Evolutionary conservation across 805 yeast genomes (phyloP).

Genomic region (Pichia insulana): DNA sequence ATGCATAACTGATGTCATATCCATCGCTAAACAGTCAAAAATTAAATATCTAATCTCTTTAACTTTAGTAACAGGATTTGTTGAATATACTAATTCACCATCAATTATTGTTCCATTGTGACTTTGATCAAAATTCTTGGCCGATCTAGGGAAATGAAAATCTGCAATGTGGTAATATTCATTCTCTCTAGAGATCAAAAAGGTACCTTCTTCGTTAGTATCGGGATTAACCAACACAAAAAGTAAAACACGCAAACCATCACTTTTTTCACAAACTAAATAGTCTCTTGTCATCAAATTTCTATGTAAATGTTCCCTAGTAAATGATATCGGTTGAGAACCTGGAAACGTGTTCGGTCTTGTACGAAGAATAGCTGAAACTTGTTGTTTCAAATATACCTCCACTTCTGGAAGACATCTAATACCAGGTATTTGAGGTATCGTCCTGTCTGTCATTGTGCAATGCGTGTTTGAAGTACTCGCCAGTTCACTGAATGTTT

Average conservation of each 20-base stretch:
- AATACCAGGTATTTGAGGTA: slow-evolving; percentile 84
- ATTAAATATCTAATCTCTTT: slow-evolving; percentile 72
- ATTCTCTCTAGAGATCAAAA: slow-evolving; percentile 80
- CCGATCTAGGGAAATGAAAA: slow-evolving; percentile 67
- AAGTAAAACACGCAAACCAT: slow-evolving; percentile 82
- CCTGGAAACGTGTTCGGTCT: slow-evolving; percentile 68
- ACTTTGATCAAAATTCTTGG: slow-evolving; percentile 41
- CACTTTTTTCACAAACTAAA: slow-evolving; percentile 92
- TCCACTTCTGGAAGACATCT: slow-evolving; percentile 66
- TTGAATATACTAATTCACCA: slow-evolving; percentile 84
- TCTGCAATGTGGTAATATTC: slow-evolving; percentile 76
- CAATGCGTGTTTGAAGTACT: not conserved
- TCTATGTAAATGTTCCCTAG: slow-evolving; percentile 57
- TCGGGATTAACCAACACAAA: slow-evolving; percentile 51
- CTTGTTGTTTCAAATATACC: slow-evolving; percentile 55
- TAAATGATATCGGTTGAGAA: slow-evolving; percentile 91
- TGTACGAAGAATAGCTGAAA: slow-evolving; percentile 52
- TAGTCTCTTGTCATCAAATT: slow-evolving; percentile 66
- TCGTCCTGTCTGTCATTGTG: slow-evolving; percentile 34
- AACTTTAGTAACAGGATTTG: slow-evolving; percentile 41
- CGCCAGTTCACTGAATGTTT: not conserved
- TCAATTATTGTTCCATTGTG: slow-evolving; percentile 88
- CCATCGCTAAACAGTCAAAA: slow-evolving; percentile 84
- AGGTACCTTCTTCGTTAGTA: slow-evolving; percentile 78
- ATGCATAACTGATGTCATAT: slow-evolving; percentile 61